Conservation (phyloP, 2,329 filamentous ascomycete genomes). For the Fusarium nanum region DNA sequence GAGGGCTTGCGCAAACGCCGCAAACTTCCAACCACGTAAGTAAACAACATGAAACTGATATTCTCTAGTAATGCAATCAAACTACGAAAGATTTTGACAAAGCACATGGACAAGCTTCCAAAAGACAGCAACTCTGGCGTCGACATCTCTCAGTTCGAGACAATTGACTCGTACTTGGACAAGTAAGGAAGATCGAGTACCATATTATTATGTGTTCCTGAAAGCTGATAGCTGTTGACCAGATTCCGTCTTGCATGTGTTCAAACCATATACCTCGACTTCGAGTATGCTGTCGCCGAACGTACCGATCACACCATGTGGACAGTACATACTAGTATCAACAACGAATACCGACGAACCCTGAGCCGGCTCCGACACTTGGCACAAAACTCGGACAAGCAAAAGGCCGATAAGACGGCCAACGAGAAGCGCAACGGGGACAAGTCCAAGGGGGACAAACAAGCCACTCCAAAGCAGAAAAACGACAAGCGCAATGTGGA, state of each 20-base stretch:
- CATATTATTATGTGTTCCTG: slow-evolving; percentile 7
- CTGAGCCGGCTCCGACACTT: slow-evolving; percentile 66
- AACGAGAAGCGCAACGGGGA: slow-evolving; percentile 43
- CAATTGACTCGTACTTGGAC: slow-evolving; percentile 57
- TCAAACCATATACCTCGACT: slow-evolving; percentile 77
- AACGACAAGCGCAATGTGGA: slow-evolving; percentile 58
- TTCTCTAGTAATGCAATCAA: slow-evolving; percentile 56
- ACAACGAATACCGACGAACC: slow-evolving; percentile 79
- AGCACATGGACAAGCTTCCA: slow-evolving; percentile 58
- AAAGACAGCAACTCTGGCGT: slow-evolving; percentile 51
- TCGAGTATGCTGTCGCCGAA: slow-evolving; percentile 71
- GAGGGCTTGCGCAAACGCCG: slow-evolving; percentile 18
- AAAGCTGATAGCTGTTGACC: slow-evolving; percentile 29
- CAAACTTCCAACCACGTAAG: slow-evolving; percentile 13
- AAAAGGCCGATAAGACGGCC: slow-evolving; percentile 42
- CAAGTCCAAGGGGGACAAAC: slow-evolving; percentile 43
- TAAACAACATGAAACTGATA: slow-evolving; percentile 37
- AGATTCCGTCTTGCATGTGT: slow-evolving; percentile 80
- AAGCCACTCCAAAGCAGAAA: slow-evolving; percentile 40
- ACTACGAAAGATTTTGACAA: slow-evolving; percentile 56
- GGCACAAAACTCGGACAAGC: slow-evolving; percentile 68
- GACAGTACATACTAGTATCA: slow-evolving; percentile 81
- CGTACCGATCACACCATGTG: slow-evolving; percentile 80
- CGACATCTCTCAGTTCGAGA: slow-evolving; percentile 58
- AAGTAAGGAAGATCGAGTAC: slow-evolving; percentile 50